A percentile compares a stretch with the other conserved stretches of the same genome.
Conservation (phyloP, 805 yeast genomes). For the Candida nanaspora region DNA sequence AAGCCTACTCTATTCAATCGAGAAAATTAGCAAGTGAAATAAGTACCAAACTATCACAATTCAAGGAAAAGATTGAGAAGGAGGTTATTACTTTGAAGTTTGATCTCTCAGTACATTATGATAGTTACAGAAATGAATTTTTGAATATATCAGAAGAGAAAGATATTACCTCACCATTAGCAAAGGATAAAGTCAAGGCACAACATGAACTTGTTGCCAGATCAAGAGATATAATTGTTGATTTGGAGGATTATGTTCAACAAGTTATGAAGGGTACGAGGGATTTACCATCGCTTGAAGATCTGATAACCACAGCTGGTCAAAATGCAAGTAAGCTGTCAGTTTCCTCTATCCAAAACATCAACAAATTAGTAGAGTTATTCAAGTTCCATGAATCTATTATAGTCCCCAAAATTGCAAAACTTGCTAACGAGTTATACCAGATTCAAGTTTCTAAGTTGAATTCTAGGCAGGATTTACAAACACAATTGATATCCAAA, state of each 20-base stretch:
- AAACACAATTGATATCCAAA: constrained; percentile 25
- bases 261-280: constrained; percentile 14
- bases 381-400: constrained; percentile 14
- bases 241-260: constrained; percentile 17
- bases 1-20: constrained; percentile 24
- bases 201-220: constrained; percentile 9
- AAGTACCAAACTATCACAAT: constrained; percentile 15
- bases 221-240: constrained; percentile 13
- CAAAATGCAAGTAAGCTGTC: constrained; percentile 21
- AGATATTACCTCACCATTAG: neutral
- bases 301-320: constrained; percentile 22
- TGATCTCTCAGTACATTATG: constrained; percentile 33
- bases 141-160: constrained; percentile 11
- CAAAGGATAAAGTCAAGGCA: neutral
- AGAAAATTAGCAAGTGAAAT: constrained; percentile 11
- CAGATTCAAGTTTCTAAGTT: constrained; percentile 30
- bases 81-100: constrained; percentile 30
- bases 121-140: constrained; percentile 31
- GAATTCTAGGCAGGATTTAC: constrained; percentile 22
- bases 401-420: constrained; percentile 25
- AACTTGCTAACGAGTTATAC: constrained; percentile 28
- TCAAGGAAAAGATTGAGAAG: constrained; percentile 28
- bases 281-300: constrained; percentile 22
- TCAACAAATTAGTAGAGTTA: constrained; percentile 12
- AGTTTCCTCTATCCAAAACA: constrained; percentile 14